Percentiles rank a stretch among this genome's conserved stretches.
Conservation (phyloP, 176 grass and related monocot genomes). For the Bolboschoenus planiculmis region DNA sequence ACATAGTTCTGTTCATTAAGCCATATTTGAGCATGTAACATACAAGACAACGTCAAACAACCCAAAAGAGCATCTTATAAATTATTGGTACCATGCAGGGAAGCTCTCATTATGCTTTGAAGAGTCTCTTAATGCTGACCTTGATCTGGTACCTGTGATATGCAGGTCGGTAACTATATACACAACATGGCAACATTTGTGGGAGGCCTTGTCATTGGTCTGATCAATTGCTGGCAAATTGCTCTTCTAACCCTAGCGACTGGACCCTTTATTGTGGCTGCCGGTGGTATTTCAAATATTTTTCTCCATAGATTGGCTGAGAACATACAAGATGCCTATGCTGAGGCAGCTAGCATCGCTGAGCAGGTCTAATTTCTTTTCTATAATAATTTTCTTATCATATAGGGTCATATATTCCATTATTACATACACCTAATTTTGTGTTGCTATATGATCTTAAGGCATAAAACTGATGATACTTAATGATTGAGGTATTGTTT, state of each 20-base stretch:
- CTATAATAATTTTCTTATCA: background rate
- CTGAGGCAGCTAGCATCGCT: conserved; percentile 95
- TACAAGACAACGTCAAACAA: background rate
- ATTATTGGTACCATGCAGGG: background rate
- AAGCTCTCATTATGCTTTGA: background rate
- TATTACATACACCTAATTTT: background rate
- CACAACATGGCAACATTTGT: conserved; percentile 99
- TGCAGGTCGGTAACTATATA: conserved; percentile 94
- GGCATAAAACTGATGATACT: background rate
- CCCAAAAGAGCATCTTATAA: background rate
- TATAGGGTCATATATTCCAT: background rate
- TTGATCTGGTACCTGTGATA: background rate
- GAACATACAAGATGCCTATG: conserved; percentile 99
- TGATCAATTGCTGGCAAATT: conserved; percentile 99
- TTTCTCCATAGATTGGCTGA: conserved; percentile 98
- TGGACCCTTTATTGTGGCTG: conserved; percentile 97
- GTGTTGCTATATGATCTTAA: background rate
- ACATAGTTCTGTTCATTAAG: background rate
- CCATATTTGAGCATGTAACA: background rate
- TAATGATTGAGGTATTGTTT: background rate
- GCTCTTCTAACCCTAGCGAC: conserved; percentile 93
- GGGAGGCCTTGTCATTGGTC: conserved; percentile 88
- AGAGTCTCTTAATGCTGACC: background rate
- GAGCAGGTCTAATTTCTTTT: conserved; percentile 67
- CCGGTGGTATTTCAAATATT: conserved; percentile 98